phyloP scores from a whole-genome alignment of 768 basidiomycete species.

The Hydnomerulius pinastri region DNA sequence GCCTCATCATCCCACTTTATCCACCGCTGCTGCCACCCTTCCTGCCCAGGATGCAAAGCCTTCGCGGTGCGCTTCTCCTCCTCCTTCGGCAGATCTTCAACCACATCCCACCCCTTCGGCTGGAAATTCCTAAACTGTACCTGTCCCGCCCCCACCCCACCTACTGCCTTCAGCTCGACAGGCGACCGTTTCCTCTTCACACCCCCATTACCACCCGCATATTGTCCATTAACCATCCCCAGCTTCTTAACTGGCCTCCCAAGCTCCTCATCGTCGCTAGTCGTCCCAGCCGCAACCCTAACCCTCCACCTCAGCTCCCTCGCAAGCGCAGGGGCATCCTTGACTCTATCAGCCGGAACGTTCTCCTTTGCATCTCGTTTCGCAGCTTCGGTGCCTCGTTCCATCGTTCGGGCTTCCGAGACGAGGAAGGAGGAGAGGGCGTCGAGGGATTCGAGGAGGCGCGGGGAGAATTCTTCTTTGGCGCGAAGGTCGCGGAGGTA shows the following conservation, averaged over 20 bases:
- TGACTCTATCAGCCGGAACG: constrained; percentile 77
- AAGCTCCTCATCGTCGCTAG: constrained; percentile 68
- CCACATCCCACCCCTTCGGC: constrained; percentile 65
- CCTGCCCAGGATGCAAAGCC: constrained; percentile 40
- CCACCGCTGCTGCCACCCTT: constrained; percentile 51
- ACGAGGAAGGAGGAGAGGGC: constrained; percentile 80
- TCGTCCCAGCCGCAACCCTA: constrained; percentile 56
- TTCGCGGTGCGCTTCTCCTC: constrained; percentile 41
- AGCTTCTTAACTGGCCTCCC: constrained; percentile 26
- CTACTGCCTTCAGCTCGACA: constrained; percentile 12
- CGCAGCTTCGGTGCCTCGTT: constrained; percentile 66
- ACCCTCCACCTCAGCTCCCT: constrained; percentile 87
- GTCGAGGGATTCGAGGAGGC: constrained; percentile 71
- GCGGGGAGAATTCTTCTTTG: constrained; percentile 49
- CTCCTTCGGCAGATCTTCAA: constrained; percentile 45
- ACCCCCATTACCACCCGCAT: constrained; percentile 25
- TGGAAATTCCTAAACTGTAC: constrained; percentile 64
- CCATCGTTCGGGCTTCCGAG: constrained; percentile 69
- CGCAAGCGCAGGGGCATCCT: constrained; percentile 79
- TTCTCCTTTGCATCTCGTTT: constrained; percentile 81
- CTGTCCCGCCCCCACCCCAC: constrained; percentile 18
- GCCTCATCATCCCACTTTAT: constrained; percentile 29
- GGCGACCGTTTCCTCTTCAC: constrained; percentile 44
- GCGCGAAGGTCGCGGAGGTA: constrained; percentile 72
- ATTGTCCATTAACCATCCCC: constrained; percentile 28